Percentiles rank a stretch among this genome's conserved stretches.
These are phyloP conservation scores for Aspergillus alliaceus DNA, from an alignment of 2,329 filamentous ascomycete genomes.

Conservation along the genomic window DNA sequence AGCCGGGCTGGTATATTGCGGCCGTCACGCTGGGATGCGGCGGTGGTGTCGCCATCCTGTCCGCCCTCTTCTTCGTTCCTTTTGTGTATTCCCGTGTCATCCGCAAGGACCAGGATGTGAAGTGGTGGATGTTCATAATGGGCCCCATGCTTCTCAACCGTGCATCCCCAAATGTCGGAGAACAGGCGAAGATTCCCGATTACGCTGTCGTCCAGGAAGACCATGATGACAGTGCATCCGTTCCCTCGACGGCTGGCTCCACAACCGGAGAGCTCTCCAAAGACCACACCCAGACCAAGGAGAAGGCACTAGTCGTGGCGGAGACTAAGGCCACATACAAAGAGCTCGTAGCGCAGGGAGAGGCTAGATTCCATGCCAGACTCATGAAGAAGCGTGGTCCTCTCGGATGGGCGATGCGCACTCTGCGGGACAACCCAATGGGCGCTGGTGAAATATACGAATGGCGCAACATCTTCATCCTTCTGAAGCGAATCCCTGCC, in stretches of 20 bases:
- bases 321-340: constrained; percentile 61
- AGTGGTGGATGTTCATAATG: constrained; percentile 61
- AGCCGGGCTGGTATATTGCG: constrained; percentile 65
- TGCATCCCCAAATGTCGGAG: constrained; percentile 53
- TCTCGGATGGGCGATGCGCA: constrained; percentile 81
- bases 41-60: constrained; percentile 57
- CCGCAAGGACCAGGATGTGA: constrained; percentile 65
- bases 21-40: constrained; percentile 66
- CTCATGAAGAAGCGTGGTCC: constrained; percentile 64
- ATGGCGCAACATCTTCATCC: constrained; percentile 64
- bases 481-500: constrained; percentile 72
- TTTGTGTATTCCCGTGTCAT: constrained; percentile 67
- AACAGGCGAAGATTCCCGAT: constrained; percentile 64
- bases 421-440: constrained; percentile 71
- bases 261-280: constrained; percentile 11
- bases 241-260: constrained; percentile 5
- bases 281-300: constrained; percentile 26
- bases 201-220: constrained; percentile 72
- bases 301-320: constrained; percentile 42
- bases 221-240: constrained; percentile 50
- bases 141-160: constrained; percentile 67
- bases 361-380: constrained; percentile 61
- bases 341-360: constrained; percentile 58
- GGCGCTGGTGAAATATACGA: constrained; percentile 74
- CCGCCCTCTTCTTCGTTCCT: constrained; percentile 72